Base-by-base conservation (phyloP, 345 rosid genomes). In the Camelina hispida region DNA sequence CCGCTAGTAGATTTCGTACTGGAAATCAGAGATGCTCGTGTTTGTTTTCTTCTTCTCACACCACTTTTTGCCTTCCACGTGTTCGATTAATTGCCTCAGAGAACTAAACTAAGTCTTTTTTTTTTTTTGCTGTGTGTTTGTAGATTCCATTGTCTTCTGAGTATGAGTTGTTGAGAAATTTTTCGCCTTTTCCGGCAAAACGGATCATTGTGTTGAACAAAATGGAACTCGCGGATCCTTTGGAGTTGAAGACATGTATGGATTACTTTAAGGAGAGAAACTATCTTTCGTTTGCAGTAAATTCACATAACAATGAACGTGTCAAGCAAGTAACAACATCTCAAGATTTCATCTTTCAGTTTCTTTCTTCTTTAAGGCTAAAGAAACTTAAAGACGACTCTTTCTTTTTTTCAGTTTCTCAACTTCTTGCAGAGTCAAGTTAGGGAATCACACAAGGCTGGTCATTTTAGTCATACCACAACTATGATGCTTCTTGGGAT, bases 1-100 rank as follows among this genome's bases (percentile, higher is more conserved):
- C 87, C 90, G 0, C 44, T 87, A 4, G 93, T 81, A 23, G 96
- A 93, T 80, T 69, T 84, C 50, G 42, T 93, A 38, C 63, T 85
- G 16, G 91, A 93, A 68, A 86, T 91, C 68, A 83, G 97, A 81
- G 98, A 91, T 48, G 97, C 98, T 9, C 79, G 92, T 80, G 97
- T 91, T 69, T 4, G 78, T 68, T 17, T 52, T 5, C 12, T 66
- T 47, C 16, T 55, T 59, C 40, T 59, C 32, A 25, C 15, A 28
- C 11, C 6, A 20, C 44, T 17, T 28, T 28, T 28, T 40, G 71
- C 44, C 63, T 52, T 22, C 53, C 43, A 56, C 1, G 9, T 80
- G 86, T 83, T 83, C 23, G 87, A 75, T 76, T 10, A 85, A 83
- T 81, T 88, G 84, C 51, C 84, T 83, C 66, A 60, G 0, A 57